Conservation (phyloP, 805 yeast genomes). For the Starmera dryadoides region DNA sequence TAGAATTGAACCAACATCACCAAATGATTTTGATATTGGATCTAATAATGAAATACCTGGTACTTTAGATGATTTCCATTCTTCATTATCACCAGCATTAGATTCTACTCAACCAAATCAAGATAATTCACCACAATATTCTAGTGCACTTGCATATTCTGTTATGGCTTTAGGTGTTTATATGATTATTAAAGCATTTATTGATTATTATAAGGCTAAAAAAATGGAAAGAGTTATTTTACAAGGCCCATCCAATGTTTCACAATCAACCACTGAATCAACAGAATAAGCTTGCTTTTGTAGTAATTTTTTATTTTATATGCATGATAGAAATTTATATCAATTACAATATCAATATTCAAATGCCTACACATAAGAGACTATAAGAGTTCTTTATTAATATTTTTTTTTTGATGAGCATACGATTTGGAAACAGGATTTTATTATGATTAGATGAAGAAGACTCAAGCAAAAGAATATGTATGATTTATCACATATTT, state of each 20-base stretch:
- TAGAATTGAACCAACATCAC: constrained; percentile 48
- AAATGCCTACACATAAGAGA: no score
- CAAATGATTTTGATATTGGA: constrained; percentile 47
- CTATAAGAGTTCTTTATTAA: no score
- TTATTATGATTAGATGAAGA: no score
- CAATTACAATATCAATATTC: no score
- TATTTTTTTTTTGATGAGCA: no score
- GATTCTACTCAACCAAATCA: constrained; percentile 2
- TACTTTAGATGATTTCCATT: constrained; percentile 17
- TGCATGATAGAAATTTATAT: no score
- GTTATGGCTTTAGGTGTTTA: constrained; percentile 64
- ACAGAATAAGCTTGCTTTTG: no score
- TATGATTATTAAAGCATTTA: constrained; percentile 57
- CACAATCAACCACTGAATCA: no score
- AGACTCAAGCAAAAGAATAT: no score
- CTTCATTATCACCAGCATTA: constrained; percentile 13
- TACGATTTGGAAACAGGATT: no score
- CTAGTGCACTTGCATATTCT: constrained; percentile 53
- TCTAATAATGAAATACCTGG: constrained; percentile 17
- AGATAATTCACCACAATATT: constrained; percentile 2
- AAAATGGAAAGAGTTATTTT: constrained; percentile 62
- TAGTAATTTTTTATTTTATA: no score
- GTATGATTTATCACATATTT: no score
- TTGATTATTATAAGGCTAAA: constrained; percentile 70
- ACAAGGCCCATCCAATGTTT: constrained; percentile 28